These are phyloP conservation scores for Pythium sp. DNA, from an alignment of 352 stramenopile species.

Conservation along the genomic window DNA sequence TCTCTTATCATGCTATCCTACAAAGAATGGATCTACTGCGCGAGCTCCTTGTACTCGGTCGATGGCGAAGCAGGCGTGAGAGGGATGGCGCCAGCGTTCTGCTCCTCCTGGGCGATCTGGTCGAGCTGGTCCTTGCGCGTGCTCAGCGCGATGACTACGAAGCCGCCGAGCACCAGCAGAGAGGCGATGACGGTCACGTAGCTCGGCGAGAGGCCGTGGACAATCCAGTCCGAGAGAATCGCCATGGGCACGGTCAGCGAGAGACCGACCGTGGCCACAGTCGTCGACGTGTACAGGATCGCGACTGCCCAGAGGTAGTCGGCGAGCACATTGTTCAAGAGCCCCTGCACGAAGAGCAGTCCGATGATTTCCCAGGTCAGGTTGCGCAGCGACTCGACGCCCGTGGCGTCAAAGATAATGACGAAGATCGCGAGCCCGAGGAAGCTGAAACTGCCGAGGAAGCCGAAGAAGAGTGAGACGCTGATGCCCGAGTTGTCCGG, in stretches of 20 bases:
- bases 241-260: slow-evolving; percentile 96
- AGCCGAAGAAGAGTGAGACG: slow-evolving; percentile 93
- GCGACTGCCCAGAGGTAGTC: slow-evolving; percentile 95
- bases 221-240: slow-evolving; percentile 87
- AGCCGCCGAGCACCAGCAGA: slow-evolving; percentile 62
- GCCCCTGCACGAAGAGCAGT: slow-evolving; percentile 84
- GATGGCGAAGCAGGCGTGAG: slow-evolving; percentile 27
- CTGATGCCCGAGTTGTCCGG: slow-evolving; percentile 86
- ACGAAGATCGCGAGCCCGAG: slow-evolving; percentile 73
- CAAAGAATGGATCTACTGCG: slow-evolving; percentile 19
- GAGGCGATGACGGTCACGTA: slow-evolving; percentile 62
- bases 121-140: slow-evolving; percentile 23
- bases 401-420: slow-evolving; percentile 51
- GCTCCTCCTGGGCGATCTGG: not conserved
- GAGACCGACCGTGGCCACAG: slow-evolving; percentile 94
- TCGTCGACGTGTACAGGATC: slow-evolving; percentile 94
- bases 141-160: slow-evolving; percentile 66
- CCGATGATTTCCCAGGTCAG: slow-evolving; percentile 72
- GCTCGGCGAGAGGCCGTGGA: slow-evolving; percentile 48
- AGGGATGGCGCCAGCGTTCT: not conserved
- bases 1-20: not conserved
- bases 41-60: slow-evolving; percentile 31
- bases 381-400: slow-evolving; percentile 55
- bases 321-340: slow-evolving; percentile 94
- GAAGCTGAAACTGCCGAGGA: slow-evolving; percentile 91